Percentiles rank a stretch among this genome's conserved stretches.
Evolutionary conservation across 1,139 yeast genomes (phyloP).

Genomic region (Martiniozyma asiatica): DNA sequence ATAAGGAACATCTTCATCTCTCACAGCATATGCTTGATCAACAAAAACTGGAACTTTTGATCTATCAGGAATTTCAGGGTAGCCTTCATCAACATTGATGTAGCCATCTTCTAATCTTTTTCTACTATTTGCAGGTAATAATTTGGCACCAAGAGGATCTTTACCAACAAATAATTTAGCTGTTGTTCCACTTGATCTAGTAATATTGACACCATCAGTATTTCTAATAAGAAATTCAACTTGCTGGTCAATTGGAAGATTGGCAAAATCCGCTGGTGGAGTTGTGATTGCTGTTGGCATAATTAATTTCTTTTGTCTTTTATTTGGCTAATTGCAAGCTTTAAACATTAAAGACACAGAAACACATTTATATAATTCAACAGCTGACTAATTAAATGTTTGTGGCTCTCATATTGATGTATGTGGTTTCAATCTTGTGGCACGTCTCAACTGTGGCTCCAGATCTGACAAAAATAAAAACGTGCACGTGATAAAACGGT

Average conservation of each 20-base stretch:
- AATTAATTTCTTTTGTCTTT: no score
- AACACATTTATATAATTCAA: no score
- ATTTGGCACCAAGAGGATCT: conserved; percentile 22
- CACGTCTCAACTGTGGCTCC: no score
- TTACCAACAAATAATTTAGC: conserved; percentile 7
- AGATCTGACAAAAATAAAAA: no score
- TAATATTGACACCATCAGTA: conserved; percentile 7
- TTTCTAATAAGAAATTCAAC: conserved; percentile 9
- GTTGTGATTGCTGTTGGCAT: no score
- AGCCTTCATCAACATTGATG: conserved; percentile 32
- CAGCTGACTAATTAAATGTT: no score
- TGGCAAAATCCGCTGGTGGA: no score
- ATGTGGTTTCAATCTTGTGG: no score
- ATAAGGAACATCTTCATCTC: conserved; percentile 15
- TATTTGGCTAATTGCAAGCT: no score
- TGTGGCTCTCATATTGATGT: no score
- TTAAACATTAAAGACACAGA: no score
- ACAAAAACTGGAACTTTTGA: conserved; percentile 31
- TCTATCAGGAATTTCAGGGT: conserved; percentile 29
- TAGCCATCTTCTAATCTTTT: conserved; percentile 26
- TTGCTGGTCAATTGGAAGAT: conserved; percentile 10
- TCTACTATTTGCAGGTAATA: conserved; percentile 28
- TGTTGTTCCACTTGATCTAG: conserved; percentile 5
- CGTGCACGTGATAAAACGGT: no score
- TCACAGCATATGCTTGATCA: conserved; percentile 40